Evolutionary conservation across 208 protist species (phyloP), one percentile per base, ranked within the genome.

Genomic region (Leishmania martiniquensis): DNA sequence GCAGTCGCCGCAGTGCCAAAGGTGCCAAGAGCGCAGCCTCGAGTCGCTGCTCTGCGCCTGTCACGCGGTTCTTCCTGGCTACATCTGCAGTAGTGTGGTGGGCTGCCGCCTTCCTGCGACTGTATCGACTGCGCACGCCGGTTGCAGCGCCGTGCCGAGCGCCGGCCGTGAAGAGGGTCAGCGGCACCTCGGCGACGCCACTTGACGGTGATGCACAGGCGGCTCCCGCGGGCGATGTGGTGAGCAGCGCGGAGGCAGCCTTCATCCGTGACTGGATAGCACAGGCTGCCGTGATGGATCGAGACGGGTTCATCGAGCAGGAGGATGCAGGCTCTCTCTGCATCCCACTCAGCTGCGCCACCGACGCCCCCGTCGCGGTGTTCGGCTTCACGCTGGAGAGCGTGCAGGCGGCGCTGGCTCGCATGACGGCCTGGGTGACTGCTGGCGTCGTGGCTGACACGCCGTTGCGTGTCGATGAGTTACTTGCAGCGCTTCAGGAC

Each of bases 61-160:
- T 67, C 45, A 72, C 78, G 20, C 83, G 87, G 29, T 80, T 88
- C 67, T 90, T 88, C 57, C 78, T 90, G 9, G 75, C 81, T 49
- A 90, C 87, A 10, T 77, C 87, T 22, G 87, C 81, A 0, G 78
- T 90, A 6, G 87, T 85, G 39, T 84, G 84, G 75, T 90, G 87
- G 87, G 67, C 79, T 10, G 72, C 68, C 12, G 72, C 67, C 20
- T 90, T 88, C 49, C 63, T 90, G 65, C 77, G 84, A 62, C 75
- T 86, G 4, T 78, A 85, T 82, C 78, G 77, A 44, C 54, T 78
- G 22, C 74, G 59, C 45, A 74, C 60, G 20, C 73, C 77, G 7
- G 68, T 78, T 17, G 59, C 49, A 7, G 79, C 79, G 5, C 29
- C 78, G 22, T 42, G 25, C 15, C 55, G 44, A 68, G 70, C 67